These are phyloP conservation scores for Chamaecyparis obtusa DNA, from an alignment of 75 land plant genomes.

Conservation along the genomic window DNA sequence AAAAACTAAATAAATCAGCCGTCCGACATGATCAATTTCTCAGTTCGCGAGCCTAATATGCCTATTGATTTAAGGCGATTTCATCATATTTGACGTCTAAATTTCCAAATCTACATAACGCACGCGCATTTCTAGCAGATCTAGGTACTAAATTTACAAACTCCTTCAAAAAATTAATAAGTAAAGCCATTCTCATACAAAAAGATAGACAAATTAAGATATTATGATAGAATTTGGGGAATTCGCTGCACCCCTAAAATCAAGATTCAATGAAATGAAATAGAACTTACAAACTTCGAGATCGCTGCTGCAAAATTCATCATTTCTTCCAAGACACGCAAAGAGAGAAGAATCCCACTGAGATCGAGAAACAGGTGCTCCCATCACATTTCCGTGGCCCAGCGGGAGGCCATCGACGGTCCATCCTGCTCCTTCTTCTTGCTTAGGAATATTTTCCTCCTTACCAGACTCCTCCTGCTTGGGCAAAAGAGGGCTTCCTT, in stretches of 20 bases:
- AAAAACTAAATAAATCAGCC: not conserved
- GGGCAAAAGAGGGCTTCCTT: conserved; percentile 12
- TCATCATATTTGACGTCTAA: not conserved
- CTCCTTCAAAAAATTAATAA: not conserved
- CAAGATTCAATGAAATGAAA: not conserved
- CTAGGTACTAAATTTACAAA: not conserved
- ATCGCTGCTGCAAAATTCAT: conserved; percentile 87
- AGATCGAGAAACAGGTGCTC: conserved; percentile 51
- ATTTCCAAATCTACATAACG: not conserved
- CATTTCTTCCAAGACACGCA: conserved; percentile 72
- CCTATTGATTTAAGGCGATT: not conserved
- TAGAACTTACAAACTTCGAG: conserved; percentile 86
- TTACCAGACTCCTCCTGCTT: conserved; percentile 9
- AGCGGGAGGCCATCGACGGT: conserved; percentile 67
- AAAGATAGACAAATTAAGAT: not conserved
- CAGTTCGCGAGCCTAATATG: not conserved
- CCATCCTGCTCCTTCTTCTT: conserved; percentile 32
- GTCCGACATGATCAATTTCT: not conserved
- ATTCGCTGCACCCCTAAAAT: not conserved
- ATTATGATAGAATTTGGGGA: not conserved
- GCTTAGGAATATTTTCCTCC: conserved; percentile 20
- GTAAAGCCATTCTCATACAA: not conserved
- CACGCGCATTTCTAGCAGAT: not conserved
- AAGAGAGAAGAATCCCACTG: conserved; percentile 64
- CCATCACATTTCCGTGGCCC: conserved; percentile 42